These are phyloP conservation scores for Pseudogymnoascus sp. DNA, from an alignment of 2,329 filamentous ascomycete genomes.

Conservation along the genomic window DNA sequence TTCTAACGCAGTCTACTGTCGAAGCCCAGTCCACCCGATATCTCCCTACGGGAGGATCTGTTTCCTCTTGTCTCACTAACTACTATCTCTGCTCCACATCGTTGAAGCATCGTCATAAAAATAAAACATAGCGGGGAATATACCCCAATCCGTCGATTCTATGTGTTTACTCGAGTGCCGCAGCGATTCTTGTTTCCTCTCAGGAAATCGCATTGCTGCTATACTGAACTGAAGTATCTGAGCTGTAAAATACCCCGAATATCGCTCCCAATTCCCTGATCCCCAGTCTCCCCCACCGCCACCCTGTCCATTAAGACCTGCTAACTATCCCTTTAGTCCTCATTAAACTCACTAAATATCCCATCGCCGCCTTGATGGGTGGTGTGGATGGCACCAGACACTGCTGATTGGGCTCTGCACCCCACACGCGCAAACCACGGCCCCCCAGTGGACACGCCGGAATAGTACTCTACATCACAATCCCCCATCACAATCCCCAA, in stretches of 20 bases:
- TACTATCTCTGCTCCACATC: background rate
- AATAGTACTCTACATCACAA: background rate
- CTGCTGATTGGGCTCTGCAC: background rate
- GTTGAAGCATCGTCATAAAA: background rate
- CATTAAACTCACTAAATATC: background rate
- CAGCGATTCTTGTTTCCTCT: background rate
- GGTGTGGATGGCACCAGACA: background rate
- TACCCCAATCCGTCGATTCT: background rate
- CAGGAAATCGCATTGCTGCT: background rate
- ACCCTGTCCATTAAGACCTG: background rate
- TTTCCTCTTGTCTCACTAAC: background rate
- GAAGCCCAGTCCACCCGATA: background rate
- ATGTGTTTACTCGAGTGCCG: background rate
- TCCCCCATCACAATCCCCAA: background rate
- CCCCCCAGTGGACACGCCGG: background rate
- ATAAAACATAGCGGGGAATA: background rate
- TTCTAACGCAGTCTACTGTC: background rate
- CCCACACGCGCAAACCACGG: background rate
- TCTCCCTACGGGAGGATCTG: background rate
- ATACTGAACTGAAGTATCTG: background rate
- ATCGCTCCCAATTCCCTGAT: background rate
- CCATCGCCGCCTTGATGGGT: background rate
- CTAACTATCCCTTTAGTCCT: background rate
- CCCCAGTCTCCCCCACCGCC: background rate
- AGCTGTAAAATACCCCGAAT: background rate